Base-by-base conservation (phyloP, 2,329 filamentous ascomycete genomes). In the Stagonosporopsis vannaccii region DNA sequence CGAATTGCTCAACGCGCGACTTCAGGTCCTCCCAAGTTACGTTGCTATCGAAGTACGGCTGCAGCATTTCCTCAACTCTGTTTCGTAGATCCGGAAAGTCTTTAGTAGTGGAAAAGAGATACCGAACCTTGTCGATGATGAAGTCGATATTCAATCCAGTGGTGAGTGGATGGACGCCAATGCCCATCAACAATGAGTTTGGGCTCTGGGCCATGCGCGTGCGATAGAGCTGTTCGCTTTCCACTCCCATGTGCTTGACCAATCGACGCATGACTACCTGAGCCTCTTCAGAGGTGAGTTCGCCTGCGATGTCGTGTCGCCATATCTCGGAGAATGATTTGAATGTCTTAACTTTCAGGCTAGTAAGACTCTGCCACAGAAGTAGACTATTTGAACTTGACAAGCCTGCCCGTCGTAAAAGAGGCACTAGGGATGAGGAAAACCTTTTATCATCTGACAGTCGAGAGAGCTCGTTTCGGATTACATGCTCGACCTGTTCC, bases 211-310 rank as follows among this genome's bases (percentile, higher is more conserved):
- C 5, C 9, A 62, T 30, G 12, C 41, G 33, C 15, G 17, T 54
- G 25, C 39, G 25, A n/a, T 64, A 53, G 9, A 25, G 15, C 4
- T 26, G 3, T 2, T 41, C 19, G 25, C 35, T 50, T 6, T 47
- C 37, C 15, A 58, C 19, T 6, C 51, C 22, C 8, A 68, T 30
- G 26, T 52, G 49, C 8, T 51, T 35, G 28, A 66, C 39, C 11
- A 69, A 17, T 9, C 70, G 67, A 17, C 49, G 44, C 8, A 73
- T 39, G 22, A 67, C 56, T 7, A 72, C 65, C 13, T 65, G 66
- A 6, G 50, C 46, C 56, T 73, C 67, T 47, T 64, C 63, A 22
- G 51, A 40, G 1, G 58, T 63, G 11, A 70, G 44, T 12, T 71
- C 52, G 12, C 68, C 68, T 9, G 49, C 23, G 12, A 73, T 65